Evolutionary conservation across 768 basidiomycete species (phyloP).

Genomic region (Agrocybe pediades): DNA sequence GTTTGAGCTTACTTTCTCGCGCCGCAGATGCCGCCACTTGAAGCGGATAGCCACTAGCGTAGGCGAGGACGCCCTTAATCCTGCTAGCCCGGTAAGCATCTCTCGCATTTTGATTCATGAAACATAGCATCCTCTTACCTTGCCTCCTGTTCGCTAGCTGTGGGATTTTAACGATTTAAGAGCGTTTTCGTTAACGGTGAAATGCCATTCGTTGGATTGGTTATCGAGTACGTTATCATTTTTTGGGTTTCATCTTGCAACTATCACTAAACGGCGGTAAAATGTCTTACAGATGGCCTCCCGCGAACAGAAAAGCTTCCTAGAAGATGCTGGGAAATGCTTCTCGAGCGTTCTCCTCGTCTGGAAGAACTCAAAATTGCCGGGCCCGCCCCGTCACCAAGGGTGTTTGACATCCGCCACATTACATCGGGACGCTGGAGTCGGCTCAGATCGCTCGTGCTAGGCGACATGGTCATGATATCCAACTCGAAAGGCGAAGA

Average conservation of each 20-base stretch:
- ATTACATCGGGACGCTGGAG: constrained; percentile 38
- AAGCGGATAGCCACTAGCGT: constrained; percentile 35
- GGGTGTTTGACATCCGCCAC: constrained; percentile 39
- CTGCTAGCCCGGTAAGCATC: constrained; percentile 32
- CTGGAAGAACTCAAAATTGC: constrained; percentile 38
- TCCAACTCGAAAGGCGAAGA: constrained; percentile 18
- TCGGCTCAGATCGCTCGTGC: constrained; percentile 30
- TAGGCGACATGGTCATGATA: constrained; percentile 32
- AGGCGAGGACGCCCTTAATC: constrained; percentile 32
- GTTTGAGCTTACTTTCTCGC: constrained; percentile 1
- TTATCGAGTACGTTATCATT: constrained; percentile 25
- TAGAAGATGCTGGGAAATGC: constrained; percentile 39
- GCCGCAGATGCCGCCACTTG: constrained; percentile 33
- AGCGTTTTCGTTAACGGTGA: constrained; percentile 33
- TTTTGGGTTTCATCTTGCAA: background rate
- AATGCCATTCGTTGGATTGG: constrained; percentile 38
- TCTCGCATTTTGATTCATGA: background rate
- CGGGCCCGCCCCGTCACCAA: constrained; percentile 37
- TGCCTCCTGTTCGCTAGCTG: constrained; percentile 23
- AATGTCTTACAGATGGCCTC: constrained; percentile 27
- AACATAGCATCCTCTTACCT: constrained; percentile 2
- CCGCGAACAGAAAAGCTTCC: constrained; percentile 38
- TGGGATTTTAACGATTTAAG: constrained; percentile 37
- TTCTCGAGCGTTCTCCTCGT: constrained; percentile 37
- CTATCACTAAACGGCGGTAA: background rate